These are phyloP conservation scores for Brassica hybrid DNA, from an alignment of 441 rosid species.

Conservation along the genomic window DNA sequence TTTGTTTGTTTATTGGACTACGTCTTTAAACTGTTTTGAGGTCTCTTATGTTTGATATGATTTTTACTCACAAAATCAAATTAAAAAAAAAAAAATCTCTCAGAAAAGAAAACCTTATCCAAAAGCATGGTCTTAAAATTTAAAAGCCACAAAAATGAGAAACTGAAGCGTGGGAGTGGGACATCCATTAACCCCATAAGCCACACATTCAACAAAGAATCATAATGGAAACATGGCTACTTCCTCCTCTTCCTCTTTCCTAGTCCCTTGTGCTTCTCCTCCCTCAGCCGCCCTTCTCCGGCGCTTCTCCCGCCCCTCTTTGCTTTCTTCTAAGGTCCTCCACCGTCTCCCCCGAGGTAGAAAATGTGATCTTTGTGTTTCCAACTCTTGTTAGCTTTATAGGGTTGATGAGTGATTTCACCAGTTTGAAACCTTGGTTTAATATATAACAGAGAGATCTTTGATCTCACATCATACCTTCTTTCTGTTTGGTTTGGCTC, in stretches of 20 bases:
- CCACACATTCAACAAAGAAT: slow-evolving; percentile 20
- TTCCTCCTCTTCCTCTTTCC: slow-evolving; percentile 36
- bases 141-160: slow-evolving; percentile 28
- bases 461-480: not conserved
- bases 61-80: not conserved
- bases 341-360: slow-evolving; percentile 34
- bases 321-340: slow-evolving; percentile 15
- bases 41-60: not conserved
- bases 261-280: slow-evolving; percentile 31
- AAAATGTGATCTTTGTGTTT: not conserved
- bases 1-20: not conserved
- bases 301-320: slow-evolving; percentile 16
- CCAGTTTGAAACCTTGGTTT: not conserved
- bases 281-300: slow-evolving; percentile 16
- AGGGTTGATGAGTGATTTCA: not conserved
- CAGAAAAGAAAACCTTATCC: slow-evolving; percentile 33
- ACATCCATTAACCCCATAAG: slow-evolving; percentile 10
- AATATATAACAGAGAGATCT: not conserved
- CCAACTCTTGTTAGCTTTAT: not conserved
- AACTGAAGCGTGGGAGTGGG: not conserved
- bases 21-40: not conserved
- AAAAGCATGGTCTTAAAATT: slow-evolving; percentile 12
- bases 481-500: not conserved
- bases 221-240: slow-evolving; percentile 43
- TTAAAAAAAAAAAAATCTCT: not conserved